These are phyloP conservation scores for Spathaspora passalidarum DNA, from an alignment of 805 yeast genomes.

Conservation along the genomic window DNA sequence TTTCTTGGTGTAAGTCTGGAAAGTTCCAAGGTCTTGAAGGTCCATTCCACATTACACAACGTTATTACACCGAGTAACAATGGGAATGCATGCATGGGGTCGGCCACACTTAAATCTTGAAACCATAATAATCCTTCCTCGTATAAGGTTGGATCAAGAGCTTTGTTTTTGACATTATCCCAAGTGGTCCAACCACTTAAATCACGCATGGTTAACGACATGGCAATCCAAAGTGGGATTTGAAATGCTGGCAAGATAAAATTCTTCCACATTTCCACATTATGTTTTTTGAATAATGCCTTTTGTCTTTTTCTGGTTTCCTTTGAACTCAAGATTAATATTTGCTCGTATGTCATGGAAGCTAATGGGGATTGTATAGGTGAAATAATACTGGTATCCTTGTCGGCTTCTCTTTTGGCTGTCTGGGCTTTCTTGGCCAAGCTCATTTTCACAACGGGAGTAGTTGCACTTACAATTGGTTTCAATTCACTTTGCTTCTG, in stretches of 20 bases:
- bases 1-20: constrained; percentile 42
- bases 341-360: constrained; percentile 70
- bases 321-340: constrained; percentile 66
- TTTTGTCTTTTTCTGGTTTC: constrained; percentile 78
- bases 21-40: constrained; percentile 58
- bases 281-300: constrained; percentile 58
- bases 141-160: constrained; percentile 49
- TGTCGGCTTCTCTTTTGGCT: constrained; percentile 23
- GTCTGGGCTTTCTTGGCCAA: constrained; percentile 47
- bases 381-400: constrained; percentile 15
- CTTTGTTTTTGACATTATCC: constrained; percentile 39
- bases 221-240: constrained; percentile 80
- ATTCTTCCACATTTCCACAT: constrained; percentile 80
- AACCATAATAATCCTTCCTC: constrained; percentile 62
- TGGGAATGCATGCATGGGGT: constrained; percentile 67
- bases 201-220: constrained; percentile 72
- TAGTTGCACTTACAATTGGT: constrained; percentile 70
- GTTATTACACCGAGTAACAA: constrained; percentile 67
- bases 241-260: constrained; percentile 74
- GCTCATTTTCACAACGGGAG: constrained; percentile 66
- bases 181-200: constrained; percentile 65
- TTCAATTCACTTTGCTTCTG: constrained; percentile 68
- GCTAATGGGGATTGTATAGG: constrained; percentile 26
- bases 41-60: constrained; percentile 80
- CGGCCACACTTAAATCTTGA: constrained; percentile 54